phyloP scores from a whole-genome alignment of 2,329 filamentous ascomycete genomes.

The Pseudomassariella vexata region DNA sequence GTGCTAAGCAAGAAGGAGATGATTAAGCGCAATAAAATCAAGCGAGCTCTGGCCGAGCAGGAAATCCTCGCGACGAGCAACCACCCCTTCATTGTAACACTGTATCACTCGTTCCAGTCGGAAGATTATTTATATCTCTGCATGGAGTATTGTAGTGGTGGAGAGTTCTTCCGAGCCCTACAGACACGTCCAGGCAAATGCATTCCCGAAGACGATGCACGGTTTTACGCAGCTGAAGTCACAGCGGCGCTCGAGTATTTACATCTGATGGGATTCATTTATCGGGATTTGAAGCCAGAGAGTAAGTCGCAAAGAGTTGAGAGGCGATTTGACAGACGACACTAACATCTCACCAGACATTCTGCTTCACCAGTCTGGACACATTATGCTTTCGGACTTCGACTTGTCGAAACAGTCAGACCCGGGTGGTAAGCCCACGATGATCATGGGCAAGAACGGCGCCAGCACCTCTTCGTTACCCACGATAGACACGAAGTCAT shows the following conservation, averaged over 20 bases:
- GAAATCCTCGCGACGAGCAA: conserved; percentile 98
- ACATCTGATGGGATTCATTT: conserved; percentile 99
- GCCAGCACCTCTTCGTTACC: conserved; percentile 81
- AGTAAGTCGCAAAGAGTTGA: conserved; percentile 54
- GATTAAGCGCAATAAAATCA: conserved; percentile 99
- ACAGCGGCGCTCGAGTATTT: conserved; percentile 94
- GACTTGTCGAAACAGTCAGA: conserved; percentile 98
- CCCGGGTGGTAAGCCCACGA: conserved; percentile 89
- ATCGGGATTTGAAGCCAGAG: conserved; percentile 95
- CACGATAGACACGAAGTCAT: conserved; percentile 98
- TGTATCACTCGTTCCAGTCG: conserved; percentile 98
- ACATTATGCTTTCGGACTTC: conserved; percentile 99
- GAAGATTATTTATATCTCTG: conserved; percentile 98
- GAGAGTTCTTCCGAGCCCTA: conserved; percentile 94
- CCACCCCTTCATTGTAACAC: conserved; percentile 95
- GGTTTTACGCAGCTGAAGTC: conserved; percentile 96
- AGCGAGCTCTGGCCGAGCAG: conserved; percentile 92
- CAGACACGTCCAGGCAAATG: conserved; percentile 97
- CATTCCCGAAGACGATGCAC: conserved; percentile 91
- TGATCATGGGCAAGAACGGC: conserved; percentile 91
- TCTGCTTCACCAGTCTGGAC: conserved; percentile 94
- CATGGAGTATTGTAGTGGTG: conserved; percentile 99
- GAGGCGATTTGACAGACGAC: neutral
- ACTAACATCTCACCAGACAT: conserved; percentile 63
- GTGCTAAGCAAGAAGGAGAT: conserved; percentile 99